Conservation (phyloP, 2,329 filamentous ascomycete species). For the Pestalotiopsis sp. region DNA sequence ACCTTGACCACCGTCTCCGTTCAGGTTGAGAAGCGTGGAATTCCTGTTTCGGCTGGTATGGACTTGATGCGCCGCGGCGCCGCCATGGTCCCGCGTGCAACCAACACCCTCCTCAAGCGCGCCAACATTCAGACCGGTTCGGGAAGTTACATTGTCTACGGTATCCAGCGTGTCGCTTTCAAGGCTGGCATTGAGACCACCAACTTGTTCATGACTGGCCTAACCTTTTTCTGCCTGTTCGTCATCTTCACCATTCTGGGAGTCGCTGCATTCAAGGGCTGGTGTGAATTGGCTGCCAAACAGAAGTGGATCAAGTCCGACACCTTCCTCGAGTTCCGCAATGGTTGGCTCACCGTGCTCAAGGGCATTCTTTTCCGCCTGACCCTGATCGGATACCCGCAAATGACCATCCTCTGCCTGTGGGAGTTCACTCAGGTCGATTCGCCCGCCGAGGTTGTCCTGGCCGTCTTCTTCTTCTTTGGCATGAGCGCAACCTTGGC, state of each 20-base stretch:
- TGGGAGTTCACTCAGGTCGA: slow-evolving; percentile 83
- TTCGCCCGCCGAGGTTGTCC: slow-evolving; percentile 76
- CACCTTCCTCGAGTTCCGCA: slow-evolving; percentile 84
- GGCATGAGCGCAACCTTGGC: slow-evolving; percentile 72
- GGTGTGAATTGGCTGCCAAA: slow-evolving; percentile 72
- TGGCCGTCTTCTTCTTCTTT: slow-evolving; percentile 80
- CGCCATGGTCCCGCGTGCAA: slow-evolving; percentile 29
- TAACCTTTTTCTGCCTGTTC: slow-evolving; percentile 81
- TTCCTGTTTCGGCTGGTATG: slow-evolving; percentile 32
- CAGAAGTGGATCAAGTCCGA: slow-evolving; percentile 75
- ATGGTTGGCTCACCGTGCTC: slow-evolving; percentile 82
- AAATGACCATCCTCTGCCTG: slow-evolving; percentile 80
- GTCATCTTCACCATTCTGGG: slow-evolving; percentile 70
- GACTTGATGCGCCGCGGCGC: slow-evolving; percentile 30
- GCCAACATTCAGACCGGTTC: slow-evolving; percentile 42
- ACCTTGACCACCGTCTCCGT: slow-evolving; percentile 72
- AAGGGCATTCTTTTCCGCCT: slow-evolving; percentile 87
- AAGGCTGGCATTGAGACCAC: slow-evolving; percentile 75
- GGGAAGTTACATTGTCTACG: slow-evolving; percentile 62
- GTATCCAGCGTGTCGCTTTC: slow-evolving; percentile 84
- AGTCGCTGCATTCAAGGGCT: slow-evolving; percentile 74
- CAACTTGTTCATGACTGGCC: slow-evolving; percentile 83
- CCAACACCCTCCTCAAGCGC: slow-evolving; percentile 46
- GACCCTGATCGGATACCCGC: slow-evolving; percentile 81
- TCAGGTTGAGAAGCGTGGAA: slow-evolving; percentile 63